Evolutionary conservation across 768 basidiomycete species (phyloP).

Genomic region (Pisolithus albus): DNA sequence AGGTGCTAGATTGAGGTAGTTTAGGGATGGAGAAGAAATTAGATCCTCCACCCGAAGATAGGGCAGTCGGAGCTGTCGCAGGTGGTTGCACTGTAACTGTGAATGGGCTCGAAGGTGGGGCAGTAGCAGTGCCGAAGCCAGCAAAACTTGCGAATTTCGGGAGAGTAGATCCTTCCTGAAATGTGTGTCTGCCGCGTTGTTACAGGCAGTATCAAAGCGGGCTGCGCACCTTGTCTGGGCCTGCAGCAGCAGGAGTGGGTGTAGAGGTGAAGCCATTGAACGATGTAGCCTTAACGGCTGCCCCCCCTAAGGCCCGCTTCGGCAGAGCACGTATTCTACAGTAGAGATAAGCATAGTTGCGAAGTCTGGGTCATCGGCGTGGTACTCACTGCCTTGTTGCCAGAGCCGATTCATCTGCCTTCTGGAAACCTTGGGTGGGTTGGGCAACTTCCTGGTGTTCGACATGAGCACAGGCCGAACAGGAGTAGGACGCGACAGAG

Average conservation of each 20-base stretch:
- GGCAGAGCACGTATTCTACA: slow-evolving; percentile 62
- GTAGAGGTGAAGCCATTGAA: slow-evolving; percentile 21
- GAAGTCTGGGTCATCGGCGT: background rate
- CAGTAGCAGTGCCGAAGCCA: slow-evolving; percentile 41
- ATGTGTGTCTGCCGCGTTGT: slow-evolving; percentile 1
- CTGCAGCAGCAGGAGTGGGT: slow-evolving; percentile 15
- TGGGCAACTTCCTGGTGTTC: slow-evolving; percentile 35
- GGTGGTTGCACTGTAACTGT: slow-evolving; percentile 31
- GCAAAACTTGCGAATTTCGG: slow-evolving; percentile 47
- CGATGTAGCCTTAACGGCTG: slow-evolving; percentile 16
- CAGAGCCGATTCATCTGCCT: slow-evolving; percentile 53
- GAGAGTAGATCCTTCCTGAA: slow-evolving; percentile 21
- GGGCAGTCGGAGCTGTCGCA: slow-evolving; percentile 1
- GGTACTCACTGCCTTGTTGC: slow-evolving; percentile 49
- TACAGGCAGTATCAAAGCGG: slow-evolving; percentile 9
- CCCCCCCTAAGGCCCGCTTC: slow-evolving; percentile 33
- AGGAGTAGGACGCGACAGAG: background rate
- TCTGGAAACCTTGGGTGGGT: slow-evolving; percentile 42
- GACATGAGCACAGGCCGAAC: background rate
- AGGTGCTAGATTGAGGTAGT: slow-evolving; percentile 15
- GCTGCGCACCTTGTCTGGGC: slow-evolving; percentile 19
- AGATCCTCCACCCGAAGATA: slow-evolving; percentile 7
- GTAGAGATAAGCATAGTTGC: slow-evolving; percentile 8
- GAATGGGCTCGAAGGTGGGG: slow-evolving; percentile 28
- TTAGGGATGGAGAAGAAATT: background rate